Conservation (phyloP, 176 grass and related monocot species). For the Secale cereale region DNA sequence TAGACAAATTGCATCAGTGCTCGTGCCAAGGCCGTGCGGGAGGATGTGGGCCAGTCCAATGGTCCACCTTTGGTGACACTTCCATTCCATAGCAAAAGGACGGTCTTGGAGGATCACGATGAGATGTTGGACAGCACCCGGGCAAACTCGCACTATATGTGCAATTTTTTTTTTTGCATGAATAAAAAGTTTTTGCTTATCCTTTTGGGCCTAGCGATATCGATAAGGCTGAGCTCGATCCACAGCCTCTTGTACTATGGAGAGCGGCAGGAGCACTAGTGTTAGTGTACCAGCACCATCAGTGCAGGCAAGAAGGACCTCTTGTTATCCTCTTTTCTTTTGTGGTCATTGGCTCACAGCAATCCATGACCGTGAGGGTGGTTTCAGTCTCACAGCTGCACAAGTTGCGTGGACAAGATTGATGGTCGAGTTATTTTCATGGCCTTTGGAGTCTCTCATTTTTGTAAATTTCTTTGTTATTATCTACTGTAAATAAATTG, state of each 20-base stretch:
- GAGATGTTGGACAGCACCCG: slow-evolving; percentile 1
- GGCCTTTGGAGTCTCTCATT: background rate
- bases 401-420: no score
- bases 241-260: no score
- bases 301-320: background rate
- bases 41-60: no score
- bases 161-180: background rate
- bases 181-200: background rate
- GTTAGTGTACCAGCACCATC: background rate
- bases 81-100: no score
- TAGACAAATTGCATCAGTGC: no score
- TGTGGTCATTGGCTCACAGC: background rate
- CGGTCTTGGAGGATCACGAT: slow-evolving; percentile 15
- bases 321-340: background rate
- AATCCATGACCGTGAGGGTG: background rate
- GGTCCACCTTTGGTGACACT: no score
- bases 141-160: background rate
- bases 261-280: no score
- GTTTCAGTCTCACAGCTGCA: background rate
- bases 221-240: slow-evolving; percentile 17
- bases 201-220: background rate
- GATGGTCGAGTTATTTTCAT: background rate
- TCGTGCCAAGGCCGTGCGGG: no score
- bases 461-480: background rate
- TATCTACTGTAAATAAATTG: background rate